Conservation (phyloP, 305 asterid species). For the Petunia hybrid region DNA sequence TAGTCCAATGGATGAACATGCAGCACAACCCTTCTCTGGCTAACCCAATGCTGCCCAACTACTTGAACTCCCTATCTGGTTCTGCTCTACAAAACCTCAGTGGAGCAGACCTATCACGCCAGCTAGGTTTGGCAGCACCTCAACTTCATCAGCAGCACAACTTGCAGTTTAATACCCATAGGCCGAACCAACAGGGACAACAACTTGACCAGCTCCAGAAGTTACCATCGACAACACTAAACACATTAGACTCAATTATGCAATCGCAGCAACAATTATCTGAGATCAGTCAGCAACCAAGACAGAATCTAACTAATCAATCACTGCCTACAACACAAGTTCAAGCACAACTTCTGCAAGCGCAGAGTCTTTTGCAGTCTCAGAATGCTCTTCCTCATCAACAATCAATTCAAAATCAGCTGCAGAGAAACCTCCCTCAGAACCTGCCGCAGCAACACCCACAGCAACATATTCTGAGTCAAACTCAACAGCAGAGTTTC, state of each 20-base stretch:
- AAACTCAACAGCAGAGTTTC: constrained; percentile 57
- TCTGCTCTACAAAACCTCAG: constrained; percentile 62
- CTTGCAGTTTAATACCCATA: constrained; percentile 63
- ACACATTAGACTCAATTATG: constrained; percentile 51
- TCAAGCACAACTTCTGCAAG: constrained; percentile 59
- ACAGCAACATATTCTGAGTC: constrained; percentile 53
- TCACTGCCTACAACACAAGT: constrained; percentile 54
- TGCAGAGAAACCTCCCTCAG: constrained; percentile 65
- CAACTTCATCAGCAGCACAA: constrained; percentile 66
- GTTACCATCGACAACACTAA: constrained; percentile 55
- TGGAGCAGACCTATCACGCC: constrained; percentile 64
- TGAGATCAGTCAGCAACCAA: constrained; percentile 57
- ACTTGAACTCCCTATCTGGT: constrained; percentile 57
- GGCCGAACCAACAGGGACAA: constrained; percentile 59
- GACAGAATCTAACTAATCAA: constrained; percentile 59
- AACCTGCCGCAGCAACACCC: constrained; percentile 59
- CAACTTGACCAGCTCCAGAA: constrained; percentile 77
- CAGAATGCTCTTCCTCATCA: constrained; percentile 61
- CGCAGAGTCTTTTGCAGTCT: constrained; percentile 52
- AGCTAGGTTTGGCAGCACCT: constrained; percentile 52
- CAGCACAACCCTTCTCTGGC: constrained; percentile 68
- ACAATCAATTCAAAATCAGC: constrained; percentile 62
- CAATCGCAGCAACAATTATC: constrained; percentile 63
- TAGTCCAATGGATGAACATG: constrained; percentile 98
- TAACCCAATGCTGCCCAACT: constrained; percentile 66